Conservation (phyloP, 1,139 yeast species). For the Kodamaea ohmeri region DNA sequence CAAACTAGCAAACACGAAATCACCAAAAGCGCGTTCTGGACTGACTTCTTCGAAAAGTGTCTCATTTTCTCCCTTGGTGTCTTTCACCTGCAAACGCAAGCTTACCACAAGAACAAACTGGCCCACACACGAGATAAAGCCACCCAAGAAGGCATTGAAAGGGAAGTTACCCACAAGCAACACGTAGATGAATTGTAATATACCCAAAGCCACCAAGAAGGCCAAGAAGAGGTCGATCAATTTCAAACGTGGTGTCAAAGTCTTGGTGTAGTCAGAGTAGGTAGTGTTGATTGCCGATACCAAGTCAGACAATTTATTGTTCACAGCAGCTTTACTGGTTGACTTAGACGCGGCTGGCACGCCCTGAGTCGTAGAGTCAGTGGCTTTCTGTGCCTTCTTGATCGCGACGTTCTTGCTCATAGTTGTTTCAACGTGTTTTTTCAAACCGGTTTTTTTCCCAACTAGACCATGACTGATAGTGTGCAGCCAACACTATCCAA, state of each 20-base stretch:
- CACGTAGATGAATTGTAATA: constrained; percentile 75
- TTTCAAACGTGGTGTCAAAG: constrained; percentile 49
- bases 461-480: constrained; percentile 2
- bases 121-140: constrained; percentile 89
- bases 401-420: constrained; percentile 41
- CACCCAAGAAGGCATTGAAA: constrained; percentile 93
- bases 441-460: constrained; percentile 4
- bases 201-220: constrained; percentile 72
- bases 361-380: constrained; percentile 18
- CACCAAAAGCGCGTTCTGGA: constrained; percentile 86
- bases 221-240: constrained; percentile 75
- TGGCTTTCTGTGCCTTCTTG: constrained; percentile 23
- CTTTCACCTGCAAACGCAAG: constrained; percentile 61
- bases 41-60: constrained; percentile 48
- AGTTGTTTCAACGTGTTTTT: constrained; percentile 11
- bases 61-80: constrained; percentile 7
- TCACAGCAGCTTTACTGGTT: too few relatives aligned
- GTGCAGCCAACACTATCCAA: background rate
- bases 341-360: too few relatives aligned
- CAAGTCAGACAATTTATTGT: constrained; percentile 38
- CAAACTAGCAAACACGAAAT: constrained; percentile 82
- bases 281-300: constrained; percentile 48
- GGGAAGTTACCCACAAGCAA: constrained; percentile 85
- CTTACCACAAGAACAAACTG: constrained; percentile 87
- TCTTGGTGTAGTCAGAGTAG: constrained; percentile 41